Base-by-base conservation (phyloP, 208 protist species). In the Phytomonas francai region DNA sequence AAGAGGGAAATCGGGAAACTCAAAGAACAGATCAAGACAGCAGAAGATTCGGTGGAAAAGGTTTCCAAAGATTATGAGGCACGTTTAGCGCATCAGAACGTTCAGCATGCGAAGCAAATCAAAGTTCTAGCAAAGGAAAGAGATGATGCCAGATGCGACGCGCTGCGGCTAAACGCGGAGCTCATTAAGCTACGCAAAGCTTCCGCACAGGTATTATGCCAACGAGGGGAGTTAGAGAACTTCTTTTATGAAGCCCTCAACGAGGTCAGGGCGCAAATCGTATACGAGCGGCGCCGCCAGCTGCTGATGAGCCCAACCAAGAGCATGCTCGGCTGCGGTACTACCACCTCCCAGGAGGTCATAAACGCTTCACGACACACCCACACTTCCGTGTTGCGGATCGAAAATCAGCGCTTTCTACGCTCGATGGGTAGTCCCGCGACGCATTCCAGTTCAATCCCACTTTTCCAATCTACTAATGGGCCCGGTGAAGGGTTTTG, bases 171-270 rank as follows among this genome's bases (percentile, higher is more conserved):
- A 6, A 77, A 74, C 42, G 57, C 71, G 2, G 87, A 95, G n/a
- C 74, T 97, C 16, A 56, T 61, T 29, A 74, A 84, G 60, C 67
- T 96, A 36, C 89, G 89, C 9, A 59, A 54, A 16, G 64, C 83
- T 3, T 79, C 89, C 31, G 16, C 59, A n/a, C 59, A 80, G 58
- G 67, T 97, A 36, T 57, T 96, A n/a, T 34, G 71, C 8, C 78
- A 88, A 63, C 89, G 89, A 28, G 79, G 75, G 22, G 93, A 96
- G 32, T 74, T 97, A 30, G 86, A 97, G 70, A 45, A 66, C 27
- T 97, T 95, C 65, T 97, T 97, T 75, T 72, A 90, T 67, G 81
- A 81, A 2, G 91, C 93, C 0, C 72, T 97, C 25, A 66, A 63
- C 1, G 79, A 95, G 51, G 91, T 97, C n/a, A 83, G 85, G 7